Conservation (phyloP, 179 eudicot genomes). For the Pouteria campechiana region DNA sequence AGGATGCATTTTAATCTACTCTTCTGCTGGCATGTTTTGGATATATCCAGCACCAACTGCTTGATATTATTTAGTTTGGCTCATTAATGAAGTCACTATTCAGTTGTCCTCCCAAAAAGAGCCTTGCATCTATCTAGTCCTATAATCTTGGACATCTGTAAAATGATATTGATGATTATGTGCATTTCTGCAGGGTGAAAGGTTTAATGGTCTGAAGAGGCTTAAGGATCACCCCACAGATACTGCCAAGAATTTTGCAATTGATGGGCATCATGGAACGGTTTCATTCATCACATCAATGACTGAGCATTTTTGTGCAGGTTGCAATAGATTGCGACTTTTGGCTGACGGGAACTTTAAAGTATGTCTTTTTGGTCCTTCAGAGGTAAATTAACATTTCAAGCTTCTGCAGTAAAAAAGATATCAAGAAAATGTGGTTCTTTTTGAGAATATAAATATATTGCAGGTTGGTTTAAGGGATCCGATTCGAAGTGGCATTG, state of each 20-base stretch:
- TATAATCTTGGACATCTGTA: no score
- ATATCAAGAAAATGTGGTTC: no score
- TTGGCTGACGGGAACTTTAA: slow-evolving; percentile 96
- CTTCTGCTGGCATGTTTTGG: no score
- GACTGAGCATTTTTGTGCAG: slow-evolving; percentile 95
- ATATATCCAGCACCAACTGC: no score
- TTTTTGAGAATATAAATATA: no score
- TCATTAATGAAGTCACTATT: no score
- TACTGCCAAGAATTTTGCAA: slow-evolving; percentile 86
- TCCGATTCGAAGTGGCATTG: slow-evolving; percentile 75
- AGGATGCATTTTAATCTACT: no score
- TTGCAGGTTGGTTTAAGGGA: slow-evolving; percentile 89
- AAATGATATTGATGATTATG: no score
- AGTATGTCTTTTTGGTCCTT: slow-evolving; percentile 95
- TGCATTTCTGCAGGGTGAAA: slow-evolving; percentile 31
- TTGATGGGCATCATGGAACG: slow-evolving; percentile 81
- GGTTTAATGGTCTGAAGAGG: slow-evolving; percentile 43
- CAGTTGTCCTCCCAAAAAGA: no score
- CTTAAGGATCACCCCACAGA: slow-evolving; percentile 67
- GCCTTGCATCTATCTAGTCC: no score
- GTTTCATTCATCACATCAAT: slow-evolving; percentile 96
- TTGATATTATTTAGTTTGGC: no score
- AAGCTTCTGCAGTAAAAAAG: no score
- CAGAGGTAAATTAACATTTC: slow-evolving; percentile 44
- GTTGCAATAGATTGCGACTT: slow-evolving; percentile 88